Percentiles rank a stretch among this genome's conserved stretches.
These are phyloP conservation scores for Aspergillus luchuensis DNA, from an alignment of 2,329 filamentous ascomycete species.

Conservation along the genomic window DNA sequence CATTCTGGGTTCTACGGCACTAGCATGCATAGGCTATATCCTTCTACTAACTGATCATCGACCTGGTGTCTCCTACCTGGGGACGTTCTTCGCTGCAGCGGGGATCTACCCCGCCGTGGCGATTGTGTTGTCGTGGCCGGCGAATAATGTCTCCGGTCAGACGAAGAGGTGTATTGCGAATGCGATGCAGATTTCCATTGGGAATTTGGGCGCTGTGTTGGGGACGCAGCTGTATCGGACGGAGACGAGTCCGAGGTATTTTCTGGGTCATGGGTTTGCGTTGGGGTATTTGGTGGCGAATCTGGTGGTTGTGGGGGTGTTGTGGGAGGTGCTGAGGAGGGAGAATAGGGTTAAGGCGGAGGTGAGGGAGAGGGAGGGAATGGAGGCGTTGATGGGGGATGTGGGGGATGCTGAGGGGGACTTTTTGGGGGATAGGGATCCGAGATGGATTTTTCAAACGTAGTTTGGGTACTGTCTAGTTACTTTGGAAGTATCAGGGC, in stretches of 20 bases:
- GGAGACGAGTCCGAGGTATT: constrained; percentile 62
- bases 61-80: constrained; percentile 61
- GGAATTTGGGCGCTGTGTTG: constrained; percentile 67
- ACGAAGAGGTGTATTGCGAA: constrained; percentile 70
- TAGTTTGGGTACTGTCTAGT: not conserved
- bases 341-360: constrained; percentile 60
- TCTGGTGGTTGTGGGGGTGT: not conserved
- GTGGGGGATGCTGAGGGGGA: constrained; percentile 54
- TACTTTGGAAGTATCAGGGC: no score
- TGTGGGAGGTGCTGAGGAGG: constrained; percentile 58
- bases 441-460: constrained; percentile 67
- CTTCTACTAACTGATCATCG: constrained; percentile 58
- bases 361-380: constrained; percentile 45
- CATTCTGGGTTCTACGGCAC: constrained; percentile 58
- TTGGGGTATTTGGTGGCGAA: constrained; percentile 54
- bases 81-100: constrained; percentile 64
- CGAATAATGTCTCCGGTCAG: constrained; percentile 71
- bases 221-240: constrained; percentile 70
- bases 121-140: constrained; percentile 68
- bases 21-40: constrained; percentile 65
- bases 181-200: constrained; percentile 72
- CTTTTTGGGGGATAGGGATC: constrained; percentile 65
- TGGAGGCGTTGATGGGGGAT: constrained; percentile 39
- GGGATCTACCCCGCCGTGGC: constrained; percentile 69
- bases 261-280: constrained; percentile 68